Base-by-base conservation (phyloP, 2,329 filamentous ascomycete species). In the Bipolaris bicolor region DNA sequence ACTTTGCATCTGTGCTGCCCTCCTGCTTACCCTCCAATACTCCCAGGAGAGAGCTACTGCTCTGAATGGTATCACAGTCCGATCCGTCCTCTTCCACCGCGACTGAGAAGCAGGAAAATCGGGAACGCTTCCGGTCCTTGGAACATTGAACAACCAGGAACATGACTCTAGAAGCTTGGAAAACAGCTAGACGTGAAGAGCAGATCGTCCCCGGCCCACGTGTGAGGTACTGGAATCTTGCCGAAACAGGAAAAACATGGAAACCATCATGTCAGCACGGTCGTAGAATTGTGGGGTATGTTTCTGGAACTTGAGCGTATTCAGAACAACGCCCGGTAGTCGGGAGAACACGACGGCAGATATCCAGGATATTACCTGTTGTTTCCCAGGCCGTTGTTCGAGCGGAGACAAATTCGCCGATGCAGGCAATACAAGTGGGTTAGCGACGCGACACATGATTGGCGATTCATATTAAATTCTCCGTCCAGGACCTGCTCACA, bases 311-410 rank as follows among this genome's bases (percentile, higher is more conserved):
- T 36, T 39, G 10, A 44, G 29, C 7, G 0, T 26, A 52, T 52
- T 43, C 26, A 7, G 13, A 20, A 39, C 16, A 13, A 36, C 10
- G n/a, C n/a, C 31, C n/a, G 11, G 34, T 26, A 20, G 24, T 36
- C 36, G 43, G 49, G 43, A 37, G 26, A 26, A 33, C 37, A n/a
- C 11, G 15, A 52, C 54, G 49, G 54, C 54, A 52, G 16, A 57
- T 43, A 31, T 36, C 41, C 40, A 37, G 52, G 49, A 22, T 20
- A 47, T 43, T 31, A 49, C n/a, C 13, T 33, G 37, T 34, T 52
- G 41, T 45, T 57, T 57, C 49, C 54, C 36, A 46, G 48, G 54
- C 20, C 36, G 49, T 41, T 52, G 34, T 56, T 47, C 53, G 49
- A 47, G 54, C 36, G 54, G 54, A 57, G 49, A 47, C 49, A 9